phyloP scores from a whole-genome alignment of 1,284 basidiomycete species.

The Athelia psychrophila region DNA sequence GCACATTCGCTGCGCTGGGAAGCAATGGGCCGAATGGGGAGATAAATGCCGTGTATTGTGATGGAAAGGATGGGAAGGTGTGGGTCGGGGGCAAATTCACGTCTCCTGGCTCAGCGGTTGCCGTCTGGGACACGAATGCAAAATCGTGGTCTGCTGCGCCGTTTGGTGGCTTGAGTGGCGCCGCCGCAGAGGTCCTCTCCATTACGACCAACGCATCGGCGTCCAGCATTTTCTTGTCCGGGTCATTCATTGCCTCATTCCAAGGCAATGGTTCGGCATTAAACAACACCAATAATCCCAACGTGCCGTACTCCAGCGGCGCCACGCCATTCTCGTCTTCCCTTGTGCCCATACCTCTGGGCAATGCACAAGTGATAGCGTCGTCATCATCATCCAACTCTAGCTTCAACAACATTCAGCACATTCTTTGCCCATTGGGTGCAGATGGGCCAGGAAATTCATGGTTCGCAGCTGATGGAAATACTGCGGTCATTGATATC shows the following conservation, averaged over 20 bases:
- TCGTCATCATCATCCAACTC: conserved; percentile 66
- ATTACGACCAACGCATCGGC: conserved; percentile 76
- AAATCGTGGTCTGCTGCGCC: conserved; percentile 73
- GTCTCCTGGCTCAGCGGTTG: conserved; percentile 70
- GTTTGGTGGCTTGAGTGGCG: conserved; percentile 82
- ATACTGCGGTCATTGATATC: conserved; percentile 70
- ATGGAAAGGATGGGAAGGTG: conserved; percentile 64
- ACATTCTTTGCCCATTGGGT: conserved; percentile 83
- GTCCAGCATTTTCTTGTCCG: conserved; percentile 81
- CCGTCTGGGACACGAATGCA: conserved; percentile 70
- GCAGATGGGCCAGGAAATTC: conserved; percentile 77
- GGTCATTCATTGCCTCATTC: conserved; percentile 81
- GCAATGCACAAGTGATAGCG: conserved; percentile 53
- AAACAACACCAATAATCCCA: conserved; percentile 71
- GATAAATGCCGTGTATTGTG: conserved; percentile 82
- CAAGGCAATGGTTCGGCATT: conserved; percentile 50
- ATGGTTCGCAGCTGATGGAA: conserved; percentile 82
- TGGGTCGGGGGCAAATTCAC: conserved; percentile 88
- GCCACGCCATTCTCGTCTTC: conserved; percentile 88
- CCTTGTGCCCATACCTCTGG: conserved; percentile 82
- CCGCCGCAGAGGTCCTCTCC: conserved; percentile 63
- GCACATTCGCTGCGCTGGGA: conserved; percentile 58
- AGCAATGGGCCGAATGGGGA: conserved; percentile 66
- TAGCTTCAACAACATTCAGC: conserved; percentile 68
- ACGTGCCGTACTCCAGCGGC: conserved; percentile 71